Base-by-base conservation (phyloP, 148 eudicot genomes). In the Camellia lanceoleosa region DNA sequence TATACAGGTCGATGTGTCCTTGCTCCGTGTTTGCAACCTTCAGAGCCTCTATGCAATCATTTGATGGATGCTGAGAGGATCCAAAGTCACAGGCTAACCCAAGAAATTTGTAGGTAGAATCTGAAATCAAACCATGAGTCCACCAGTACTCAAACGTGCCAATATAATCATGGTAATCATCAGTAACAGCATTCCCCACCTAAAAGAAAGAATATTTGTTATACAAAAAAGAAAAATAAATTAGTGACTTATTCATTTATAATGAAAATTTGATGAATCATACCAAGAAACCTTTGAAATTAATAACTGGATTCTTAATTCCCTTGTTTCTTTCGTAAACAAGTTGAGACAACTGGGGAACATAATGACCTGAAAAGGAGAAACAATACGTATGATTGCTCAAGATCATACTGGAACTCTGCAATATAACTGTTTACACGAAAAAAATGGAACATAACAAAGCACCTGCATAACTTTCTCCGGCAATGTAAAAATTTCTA, bases 61-160 rank as follows among this genome's bases (percentile, higher is more conserved):
- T 78, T 59, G 97, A 83, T 20, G 97, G 97, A 77, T 93, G 98
- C 71, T 83, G 88, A 80, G 95, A 81, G 20, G 98, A 91, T 67
- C 93, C 91, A 59, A 79, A 62, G 19, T 89, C 84, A 73, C 98
- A 95, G 23, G 87, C 68, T 61, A 18, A 66, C 42, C 64, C 82
- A 19, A 95, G 88, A 70, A n/a, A 65, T 74, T 85, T 90, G 79
- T 91, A 95, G 30, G 98, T 91, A 14, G 92, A 82, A 83, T 95
- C 97, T 1, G 98, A 95, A 43, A 95, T 90, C 73, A 95, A 83
- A 43, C 94, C 98, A 66, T 91, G 97, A 14, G 94, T 91, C 98
- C 98, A 93, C 98, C 97, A 93, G 81, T 90, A 93, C 90, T 95
- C 94, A 77, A 95, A 95, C 59, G 97, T 93, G 84, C 98, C 98